phyloP scores from a whole-genome alignment of 768 basidiomycete species.

The Scleroderma citrinum region DNA sequence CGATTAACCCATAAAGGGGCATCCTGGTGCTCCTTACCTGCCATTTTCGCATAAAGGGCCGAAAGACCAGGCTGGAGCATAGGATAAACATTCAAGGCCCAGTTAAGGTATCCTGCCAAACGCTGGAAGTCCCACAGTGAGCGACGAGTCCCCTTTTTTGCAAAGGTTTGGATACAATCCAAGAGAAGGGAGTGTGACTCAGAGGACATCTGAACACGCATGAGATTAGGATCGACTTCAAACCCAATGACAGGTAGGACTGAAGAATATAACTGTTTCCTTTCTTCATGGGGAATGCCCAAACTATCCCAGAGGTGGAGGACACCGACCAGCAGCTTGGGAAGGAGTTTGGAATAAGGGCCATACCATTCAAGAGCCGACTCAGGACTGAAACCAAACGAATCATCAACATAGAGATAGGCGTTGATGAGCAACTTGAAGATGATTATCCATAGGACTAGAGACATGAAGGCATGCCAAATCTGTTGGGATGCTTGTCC shows the following conservation, averaged over 20 bases:
- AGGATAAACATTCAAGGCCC: constrained; percentile 36
- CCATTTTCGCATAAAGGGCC: constrained; percentile 31
- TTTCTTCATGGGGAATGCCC: constrained; percentile 23
- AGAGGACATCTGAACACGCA: constrained; percentile 17
- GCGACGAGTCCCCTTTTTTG: not conserved
- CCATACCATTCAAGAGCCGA: not conserved
- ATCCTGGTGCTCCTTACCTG: constrained; percentile 11
- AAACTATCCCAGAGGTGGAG: constrained; percentile 28
- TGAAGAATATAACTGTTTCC: constrained; percentile 25
- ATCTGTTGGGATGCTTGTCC: constrained; percentile 12
- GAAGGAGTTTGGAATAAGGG: not conserved
- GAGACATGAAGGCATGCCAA: constrained; percentile 27
- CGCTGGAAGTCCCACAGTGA: constrained; percentile 22
- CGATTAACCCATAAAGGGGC: constrained; percentile 6
- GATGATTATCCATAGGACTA: constrained; percentile 26
- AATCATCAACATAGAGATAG: constrained; percentile 26
- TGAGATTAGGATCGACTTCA: constrained; percentile 22
- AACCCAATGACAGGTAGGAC: constrained; percentile 34
- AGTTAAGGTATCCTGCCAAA: constrained; percentile 35
- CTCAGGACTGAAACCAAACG: constrained; percentile 3
- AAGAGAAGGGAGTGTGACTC: constrained; percentile 15
- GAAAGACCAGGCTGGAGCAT: constrained; percentile 28
- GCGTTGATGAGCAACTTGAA: constrained; percentile 12
- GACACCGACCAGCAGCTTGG: constrained; percentile 4
- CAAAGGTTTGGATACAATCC: constrained; percentile 7